Conservation (phyloP, 176 grass and related monocot species). For the Dactylis glomerata region DNA sequence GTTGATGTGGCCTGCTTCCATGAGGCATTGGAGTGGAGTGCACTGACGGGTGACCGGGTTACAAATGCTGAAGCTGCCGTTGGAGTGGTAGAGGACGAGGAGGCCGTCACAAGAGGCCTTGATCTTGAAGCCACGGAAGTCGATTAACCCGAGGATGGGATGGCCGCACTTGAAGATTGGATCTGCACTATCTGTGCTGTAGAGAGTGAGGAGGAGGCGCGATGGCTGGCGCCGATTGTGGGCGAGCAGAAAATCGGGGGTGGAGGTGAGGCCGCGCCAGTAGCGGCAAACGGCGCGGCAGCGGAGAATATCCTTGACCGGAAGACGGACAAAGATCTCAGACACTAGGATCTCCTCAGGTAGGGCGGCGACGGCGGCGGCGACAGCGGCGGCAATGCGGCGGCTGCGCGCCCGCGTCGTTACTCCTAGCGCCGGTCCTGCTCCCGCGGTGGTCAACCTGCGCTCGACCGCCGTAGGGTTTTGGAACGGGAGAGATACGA, state of each 20-base stretch:
- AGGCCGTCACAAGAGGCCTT: background rate
- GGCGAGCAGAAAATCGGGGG: background rate
- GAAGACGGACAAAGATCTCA: background rate
- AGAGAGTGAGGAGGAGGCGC: background rate
- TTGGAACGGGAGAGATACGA: background rate
- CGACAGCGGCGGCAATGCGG: background rate
- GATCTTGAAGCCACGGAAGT: background rate
- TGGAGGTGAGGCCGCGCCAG: background rate
- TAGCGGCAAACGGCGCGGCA: background rate
- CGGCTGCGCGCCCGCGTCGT: background rate
- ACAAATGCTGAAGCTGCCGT: background rate
- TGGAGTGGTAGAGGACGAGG: background rate
- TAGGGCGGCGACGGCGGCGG: background rate
- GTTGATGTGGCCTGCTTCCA: background rate
- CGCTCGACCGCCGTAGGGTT: background rate
- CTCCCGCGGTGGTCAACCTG: background rate
- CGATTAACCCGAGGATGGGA: background rate
- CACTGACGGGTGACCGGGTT: background rate
- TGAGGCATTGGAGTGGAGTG: background rate
- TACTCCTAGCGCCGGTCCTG: background rate
- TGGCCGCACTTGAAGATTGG: background rate
- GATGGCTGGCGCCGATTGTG: background rate
- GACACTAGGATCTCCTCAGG: background rate
- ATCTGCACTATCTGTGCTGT: background rate
- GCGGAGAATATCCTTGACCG: background rate